phyloP scores from a whole-genome alignment of 2,329 filamentous ascomycete species.

The Alternaria viburni region DNA sequence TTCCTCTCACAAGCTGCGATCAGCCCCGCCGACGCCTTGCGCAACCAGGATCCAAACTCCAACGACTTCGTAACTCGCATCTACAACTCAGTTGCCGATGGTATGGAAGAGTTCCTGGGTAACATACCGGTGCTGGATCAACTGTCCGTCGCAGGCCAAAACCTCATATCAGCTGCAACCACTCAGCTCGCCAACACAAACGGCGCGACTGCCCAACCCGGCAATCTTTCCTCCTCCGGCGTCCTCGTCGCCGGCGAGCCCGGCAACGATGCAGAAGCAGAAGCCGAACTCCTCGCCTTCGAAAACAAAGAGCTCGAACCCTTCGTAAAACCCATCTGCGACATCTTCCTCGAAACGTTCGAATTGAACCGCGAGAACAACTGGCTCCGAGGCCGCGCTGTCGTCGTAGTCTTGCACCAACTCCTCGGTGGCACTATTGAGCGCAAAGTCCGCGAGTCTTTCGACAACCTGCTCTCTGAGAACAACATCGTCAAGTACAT shows the following conservation, averaged over 20 bases:
- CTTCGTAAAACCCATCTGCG: slow-evolving; percentile 97
- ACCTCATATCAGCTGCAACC: slow-evolving; percentile 77
- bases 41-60: slow-evolving; percentile 64
- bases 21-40: slow-evolving; percentile 67
- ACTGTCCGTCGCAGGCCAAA: slow-evolving; percentile 89
- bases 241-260: slow-evolving; percentile 54
- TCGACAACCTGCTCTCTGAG: slow-evolving; percentile 75
- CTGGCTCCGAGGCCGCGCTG: slow-evolving; percentile 93
- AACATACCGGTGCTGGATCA: slow-evolving; percentile 96
- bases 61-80: slow-evolving; percentile 89
- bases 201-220: slow-evolving; percentile 23
- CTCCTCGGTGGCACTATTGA: slow-evolving; percentile 95
- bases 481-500: slow-evolving; percentile 80
- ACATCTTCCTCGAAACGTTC: slow-evolving; percentile 95
- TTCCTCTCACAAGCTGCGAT: slow-evolving; percentile 90
- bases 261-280: slow-evolving; percentile 72
- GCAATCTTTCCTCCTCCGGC: slow-evolving; percentile 18
- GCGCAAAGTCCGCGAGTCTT: slow-evolving; percentile 87
- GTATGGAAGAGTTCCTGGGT: slow-evolving; percentile 96
- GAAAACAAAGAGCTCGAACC: slow-evolving; percentile 82
- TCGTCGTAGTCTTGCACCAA: slow-evolving; percentile 95
- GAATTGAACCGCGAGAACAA: slow-evolving; percentile 94
- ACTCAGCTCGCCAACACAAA: slow-evolving; percentile 54
- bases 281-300: slow-evolving; percentile 92
- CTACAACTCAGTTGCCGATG: slow-evolving; percentile 95